Base-by-base conservation (phyloP, 371 early-diverging fungal genomes). In the Apophysomyces variabilis region DNA sequence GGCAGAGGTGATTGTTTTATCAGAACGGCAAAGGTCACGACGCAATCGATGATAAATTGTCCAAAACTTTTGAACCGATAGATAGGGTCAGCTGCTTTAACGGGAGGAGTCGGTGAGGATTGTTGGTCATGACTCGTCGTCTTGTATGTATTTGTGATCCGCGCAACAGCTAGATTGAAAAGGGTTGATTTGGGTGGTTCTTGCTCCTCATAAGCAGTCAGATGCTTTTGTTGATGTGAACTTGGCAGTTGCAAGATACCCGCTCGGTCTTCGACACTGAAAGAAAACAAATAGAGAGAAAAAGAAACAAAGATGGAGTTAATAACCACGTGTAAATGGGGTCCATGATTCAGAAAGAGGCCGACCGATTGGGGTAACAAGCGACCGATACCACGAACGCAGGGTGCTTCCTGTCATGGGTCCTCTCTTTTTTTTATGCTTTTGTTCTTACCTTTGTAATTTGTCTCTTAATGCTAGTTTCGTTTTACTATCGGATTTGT, bases 251-350 rank as follows among this genome's bases (percentile, higher is more conserved):
- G 69, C 21, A 75, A 56, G 58, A 79, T 76, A 8, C 80, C 80
- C 18, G 77, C 77, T 38, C 80, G 69, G 57, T 79, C 75, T 65
- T 79, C 80, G 11, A 79, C 75, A 35, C 75, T 79, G 21, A 50
- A 26, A 26, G 0, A 26, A 26, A 26, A 26, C 32, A 26, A 26
- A 26, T 26, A 26, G 32, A 26, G 32, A 26, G 32, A 26, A 0
- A 26, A 26, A 26, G 32, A 26, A 26, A 26, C 32, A 26, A 26
- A 26, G 32, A 26, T 26, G 32, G 32, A 26, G 32, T 26, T 26
- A 26, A 26, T 26, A 12, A 11, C 54, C 54, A 50, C 54, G 54
- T 50, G 54, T 50, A 21, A 50, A 21, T 50, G 54, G 54, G 54
- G 54, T 50, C 16, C 32, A 45, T 45, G 46, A 18, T 12, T 13